Evolutionary conservation across 768 basidiomycete genomes (phyloP).

Genomic region (Xanthoconium stramineum): DNA sequence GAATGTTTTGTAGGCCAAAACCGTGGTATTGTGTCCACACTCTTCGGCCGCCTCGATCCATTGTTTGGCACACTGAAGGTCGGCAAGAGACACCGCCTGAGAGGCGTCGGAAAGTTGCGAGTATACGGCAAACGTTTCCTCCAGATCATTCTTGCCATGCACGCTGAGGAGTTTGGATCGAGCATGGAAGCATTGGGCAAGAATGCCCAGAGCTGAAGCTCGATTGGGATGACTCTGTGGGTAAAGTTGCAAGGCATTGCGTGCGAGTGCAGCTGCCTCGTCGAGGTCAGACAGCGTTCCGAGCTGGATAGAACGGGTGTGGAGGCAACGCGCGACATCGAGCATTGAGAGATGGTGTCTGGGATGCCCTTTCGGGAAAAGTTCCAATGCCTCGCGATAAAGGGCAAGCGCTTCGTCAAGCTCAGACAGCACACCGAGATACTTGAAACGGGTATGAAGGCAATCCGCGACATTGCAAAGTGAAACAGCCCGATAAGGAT

Average conservation of each 20-base stretch:
- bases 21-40: neutral
- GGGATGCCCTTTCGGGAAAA: neutral
- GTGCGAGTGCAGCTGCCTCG: too few species aligned
- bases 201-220: neutral
- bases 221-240: neutral
- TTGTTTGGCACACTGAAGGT: too few species aligned
- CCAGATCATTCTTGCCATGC: neutral
- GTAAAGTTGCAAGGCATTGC: neutral
- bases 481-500: neutral
- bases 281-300: too few species aligned
- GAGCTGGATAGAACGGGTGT: neutral
- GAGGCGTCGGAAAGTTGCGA: neutral
- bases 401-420: neutral
- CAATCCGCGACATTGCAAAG: neutral
- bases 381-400: neutral
- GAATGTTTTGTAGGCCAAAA: conserved; percentile 12
- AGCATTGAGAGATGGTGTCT: neutral
- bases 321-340: neutral
- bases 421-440: neutral
- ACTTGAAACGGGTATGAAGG: neutral
- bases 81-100: too few species aligned
- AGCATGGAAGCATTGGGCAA: neutral
- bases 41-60: neutral
- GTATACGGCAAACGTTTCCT: neutral
- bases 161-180: neutral